Evolutionary conservation across 345 rosid species (phyloP), one percentile per base, ranked within the genome.

Genomic region (Ailanthus altissimus): DNA sequence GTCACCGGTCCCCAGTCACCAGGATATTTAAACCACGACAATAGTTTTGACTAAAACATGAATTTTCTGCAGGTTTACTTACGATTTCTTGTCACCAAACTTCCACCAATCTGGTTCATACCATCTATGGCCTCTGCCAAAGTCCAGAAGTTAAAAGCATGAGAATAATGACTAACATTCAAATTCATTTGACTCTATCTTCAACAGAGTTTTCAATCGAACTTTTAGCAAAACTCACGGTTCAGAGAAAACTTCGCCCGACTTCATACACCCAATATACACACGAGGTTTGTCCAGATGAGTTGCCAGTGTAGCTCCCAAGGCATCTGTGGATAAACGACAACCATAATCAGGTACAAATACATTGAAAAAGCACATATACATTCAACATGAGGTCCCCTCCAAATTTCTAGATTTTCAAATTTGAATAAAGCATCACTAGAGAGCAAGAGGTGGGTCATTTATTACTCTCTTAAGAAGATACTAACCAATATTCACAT

Each of bases 101-200:
- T 93, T 96, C 99, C 99, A 96, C 98, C 99, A 92, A 45, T 93
- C 94, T 75, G 93, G 95, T 75, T 92, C 97, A 79, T 87, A 88
- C 97, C 97, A 92, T 86, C 83, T 89, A 74, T 82, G 86, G 76
- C 80, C 86, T 83, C 93, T 92, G 85, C 75, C 72, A 82, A 77
- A 73, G 79, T 82, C 56, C 36, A 65, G 53, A 65, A 20, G 43
- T 58, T 28, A 54, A 62, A 78, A 75, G 25, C 43, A 50, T 66
- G 59, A 79, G 72, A 75, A 70, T 72, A 23, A 32, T 32, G 38
- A 16, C 78, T 78, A 78, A 80, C 74, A 78, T 77, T 74, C 47
- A 32, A 75, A 0, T 63, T 64, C 23, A 50, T 46, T 64, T 43
- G 38, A 6, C 53, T 67, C 36, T 18, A 43, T 74, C 56, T 70